Percentiles rank a stretch among this genome's conserved stretches.
These are phyloP conservation scores for Galerina marginata DNA, from an alignment of 768 basidiomycete species.

Conservation along the genomic window DNA sequence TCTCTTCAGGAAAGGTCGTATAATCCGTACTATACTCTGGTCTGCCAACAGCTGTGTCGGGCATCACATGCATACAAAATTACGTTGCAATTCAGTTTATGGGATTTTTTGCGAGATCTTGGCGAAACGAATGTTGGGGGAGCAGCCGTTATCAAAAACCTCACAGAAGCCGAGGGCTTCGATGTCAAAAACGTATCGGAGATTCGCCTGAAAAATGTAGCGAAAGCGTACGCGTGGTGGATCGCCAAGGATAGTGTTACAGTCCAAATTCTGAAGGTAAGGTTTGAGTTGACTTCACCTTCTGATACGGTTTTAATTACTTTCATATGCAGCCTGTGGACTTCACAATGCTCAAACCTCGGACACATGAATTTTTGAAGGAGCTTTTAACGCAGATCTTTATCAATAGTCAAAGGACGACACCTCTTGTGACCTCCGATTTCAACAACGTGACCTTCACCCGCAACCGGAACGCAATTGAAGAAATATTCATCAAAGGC, in stretches of 20 bases:
- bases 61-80: conserved; percentile 85
- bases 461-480: conserved; percentile 64
- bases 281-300: neutral
- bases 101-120: conserved; percentile 95
- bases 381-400: conserved; percentile 75
- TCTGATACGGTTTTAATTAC: neutral
- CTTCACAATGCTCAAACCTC: conserved; percentile 74
- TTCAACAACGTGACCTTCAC: conserved; percentile 42
- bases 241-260: conserved; percentile 82
- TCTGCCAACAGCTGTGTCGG: conserved; percentile 82
- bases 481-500: conserved; percentile 82
- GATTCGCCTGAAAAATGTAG: conserved; percentile 71
- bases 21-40: conserved; percentile 95
- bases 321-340: conserved; percentile 74
- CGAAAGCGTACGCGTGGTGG: conserved; percentile 92
- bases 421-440: conserved; percentile 59
- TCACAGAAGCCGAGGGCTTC: conserved; percentile 53
- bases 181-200: conserved; percentile 60
- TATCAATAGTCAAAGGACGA: conserved; percentile 73
- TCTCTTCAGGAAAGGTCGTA: conserved; percentile 78
- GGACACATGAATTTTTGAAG: conserved; percentile 68
- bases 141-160: conserved; percentile 72
- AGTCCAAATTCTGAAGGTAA: conserved; percentile 84
- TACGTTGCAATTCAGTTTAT: conserved; percentile 92
- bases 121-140: conserved; percentile 87